Evolutionary conservation across 768 basidiomycete species (phyloP).

Genomic region (Tulasnella sp.): DNA sequence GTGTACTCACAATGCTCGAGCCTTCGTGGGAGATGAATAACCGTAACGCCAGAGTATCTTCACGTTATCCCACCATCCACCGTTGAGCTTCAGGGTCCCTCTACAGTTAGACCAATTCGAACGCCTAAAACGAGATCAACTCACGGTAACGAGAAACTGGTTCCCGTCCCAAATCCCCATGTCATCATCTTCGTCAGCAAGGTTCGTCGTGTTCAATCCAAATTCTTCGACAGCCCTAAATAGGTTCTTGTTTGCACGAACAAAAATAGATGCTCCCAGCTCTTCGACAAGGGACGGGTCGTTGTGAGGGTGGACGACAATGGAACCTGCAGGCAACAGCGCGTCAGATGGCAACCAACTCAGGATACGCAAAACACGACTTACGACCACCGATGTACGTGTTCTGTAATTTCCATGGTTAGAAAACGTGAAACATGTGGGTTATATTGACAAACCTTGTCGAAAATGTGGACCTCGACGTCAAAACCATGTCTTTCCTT

Average conservation of each 20-base stretch:
- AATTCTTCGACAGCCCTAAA: conserved; percentile 70
- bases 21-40: conserved; percentile 42
- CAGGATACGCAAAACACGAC: conserved; percentile 27
- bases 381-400: conserved; percentile 74
- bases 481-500: conserved; percentile 50
- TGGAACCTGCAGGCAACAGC: conserved; percentile 45
- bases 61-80: conserved; percentile 57
- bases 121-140: conserved; percentile 22
- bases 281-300: conserved; percentile 55
- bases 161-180: conserved; percentile 79
- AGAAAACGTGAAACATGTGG: not conserved
- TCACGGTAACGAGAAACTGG: conserved; percentile 50
- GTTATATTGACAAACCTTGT: conserved; percentile 29
- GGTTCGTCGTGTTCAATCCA: conserved; percentile 45
- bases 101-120: conserved; percentile 13
- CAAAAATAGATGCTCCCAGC: conserved; percentile 81
- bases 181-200: conserved; percentile 37
- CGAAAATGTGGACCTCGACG: conserved; percentile 75
- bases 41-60: conserved; percentile 75
- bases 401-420: conserved; percentile 21
- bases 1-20: conserved; percentile 28
- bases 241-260: conserved; percentile 57
- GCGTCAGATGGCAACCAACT: not conserved
- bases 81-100: not conserved
- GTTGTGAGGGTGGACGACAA: conserved; percentile 57